These are phyloP conservation scores for Hypocrella siamensis DNA, from an alignment of 2,329 filamentous ascomycete genomes.

Conservation along the genomic window DNA sequence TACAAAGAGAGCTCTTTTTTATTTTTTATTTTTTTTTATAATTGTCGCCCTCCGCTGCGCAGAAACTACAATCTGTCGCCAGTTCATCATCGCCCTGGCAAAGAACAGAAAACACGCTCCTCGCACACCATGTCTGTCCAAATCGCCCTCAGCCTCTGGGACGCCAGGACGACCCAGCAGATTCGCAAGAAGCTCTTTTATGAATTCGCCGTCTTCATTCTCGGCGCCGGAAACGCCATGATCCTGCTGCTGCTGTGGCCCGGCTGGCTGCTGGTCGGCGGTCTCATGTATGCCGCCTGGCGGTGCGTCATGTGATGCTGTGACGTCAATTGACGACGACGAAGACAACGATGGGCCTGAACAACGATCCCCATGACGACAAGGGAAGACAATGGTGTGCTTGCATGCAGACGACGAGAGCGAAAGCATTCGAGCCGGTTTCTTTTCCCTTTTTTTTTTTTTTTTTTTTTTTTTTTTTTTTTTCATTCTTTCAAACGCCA, in stretches of 20 bases:
- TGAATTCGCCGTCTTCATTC: constrained; percentile 34
- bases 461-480: too few species aligned
- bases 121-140: constrained; percentile 13
- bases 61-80: too few species aligned
- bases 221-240: constrained; percentile 33
- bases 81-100: too few species aligned
- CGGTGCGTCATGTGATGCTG: constrained; percentile 16
- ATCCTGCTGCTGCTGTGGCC: constrained; percentile 40
- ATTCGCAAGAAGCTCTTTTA: constrained; percentile 31
- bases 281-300: constrained; percentile 18
- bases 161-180: constrained; percentile 17
- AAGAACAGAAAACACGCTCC: too few species aligned
- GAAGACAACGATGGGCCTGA: not conserved
- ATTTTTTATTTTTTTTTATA: too few species aligned
- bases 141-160: constrained; percentile 18
- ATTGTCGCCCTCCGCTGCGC: too few species aligned
- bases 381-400: not conserved
- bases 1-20: too few species aligned
- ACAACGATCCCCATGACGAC: not conserved
- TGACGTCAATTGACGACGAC: not conserved
- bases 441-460: too few species aligned
- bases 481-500: too few species aligned
- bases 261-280: constrained; percentile 33
- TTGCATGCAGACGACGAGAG: too few species aligned
- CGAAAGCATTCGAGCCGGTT: too few species aligned